These are phyloP conservation scores for Glebionis coronaria DNA, from an alignment of 129 eudicot species.

Conservation along the genomic window DNA sequence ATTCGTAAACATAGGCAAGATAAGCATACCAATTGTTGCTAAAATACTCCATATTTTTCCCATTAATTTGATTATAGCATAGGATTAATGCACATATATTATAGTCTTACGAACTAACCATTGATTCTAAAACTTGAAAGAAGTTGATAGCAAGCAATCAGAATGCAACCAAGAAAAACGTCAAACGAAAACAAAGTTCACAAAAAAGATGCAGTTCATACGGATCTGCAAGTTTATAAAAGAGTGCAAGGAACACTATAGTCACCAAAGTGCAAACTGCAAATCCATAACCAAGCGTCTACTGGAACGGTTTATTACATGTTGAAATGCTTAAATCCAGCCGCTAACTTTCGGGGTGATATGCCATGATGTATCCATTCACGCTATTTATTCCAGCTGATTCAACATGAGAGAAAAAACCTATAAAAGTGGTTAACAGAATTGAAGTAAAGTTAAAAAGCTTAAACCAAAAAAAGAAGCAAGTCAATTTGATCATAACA, in stretches of 20 bases:
- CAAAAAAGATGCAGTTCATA: neutral
- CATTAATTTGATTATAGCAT: too few relatives aligned
- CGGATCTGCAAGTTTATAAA: neutral
- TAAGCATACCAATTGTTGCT: too few relatives aligned
- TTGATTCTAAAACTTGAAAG: neutral
- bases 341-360: conserved; percentile 10
- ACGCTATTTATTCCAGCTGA: conserved; percentile 13
- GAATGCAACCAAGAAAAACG: neutral
- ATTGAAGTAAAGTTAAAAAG: too few relatives aligned
- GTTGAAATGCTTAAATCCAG: conserved; percentile 9
- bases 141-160: neutral
- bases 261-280: neutral
- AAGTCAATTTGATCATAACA: too few relatives aligned
- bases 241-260: neutral
- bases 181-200: neutral
- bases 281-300: conserved; percentile 7
- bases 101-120: too few relatives aligned
- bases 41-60: too few relatives aligned
- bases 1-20: too few relatives aligned
- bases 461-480: too few relatives aligned
- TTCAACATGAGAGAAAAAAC: neutral
- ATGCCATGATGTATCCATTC: neutral
- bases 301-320: neutral
- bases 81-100: too few relatives aligned
- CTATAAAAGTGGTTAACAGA: too few relatives aligned